Conservation (phyloP, 176 grass and related monocot genomes). For the Ensete glaucum region DNA sequence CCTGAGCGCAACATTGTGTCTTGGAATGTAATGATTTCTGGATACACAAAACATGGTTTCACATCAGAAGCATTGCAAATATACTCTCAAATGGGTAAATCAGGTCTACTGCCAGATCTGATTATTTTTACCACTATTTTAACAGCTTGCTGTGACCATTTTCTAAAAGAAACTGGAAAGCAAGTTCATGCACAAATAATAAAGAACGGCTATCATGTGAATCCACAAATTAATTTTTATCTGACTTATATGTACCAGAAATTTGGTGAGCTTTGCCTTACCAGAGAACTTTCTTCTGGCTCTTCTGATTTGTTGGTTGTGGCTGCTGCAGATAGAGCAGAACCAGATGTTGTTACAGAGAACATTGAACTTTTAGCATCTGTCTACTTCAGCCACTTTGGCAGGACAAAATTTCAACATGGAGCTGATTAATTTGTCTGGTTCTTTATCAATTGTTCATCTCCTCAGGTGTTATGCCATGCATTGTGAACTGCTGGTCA, state of each 20-base stretch:
- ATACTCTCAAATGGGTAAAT: conserved; percentile 16
- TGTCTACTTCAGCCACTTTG: conserved; percentile 1
- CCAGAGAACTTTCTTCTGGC: neutral
- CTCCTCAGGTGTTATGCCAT: neutral
- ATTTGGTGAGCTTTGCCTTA: neutral
- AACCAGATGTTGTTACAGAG: neutral
- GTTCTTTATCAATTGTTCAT: neutral
- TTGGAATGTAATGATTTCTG: conserved; percentile 26
- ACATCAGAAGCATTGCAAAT: conserved; percentile 3
- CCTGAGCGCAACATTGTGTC: conserved; percentile 24
- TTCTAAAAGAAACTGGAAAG: conserved; percentile 16
- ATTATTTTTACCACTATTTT: conserved; percentile 16
- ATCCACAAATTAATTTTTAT: neutral
- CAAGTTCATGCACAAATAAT: conserved; percentile 23
- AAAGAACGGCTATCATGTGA: conserved; percentile 16
- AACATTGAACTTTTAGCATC: conserved; percentile 12
- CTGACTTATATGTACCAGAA: conserved; percentile 20
- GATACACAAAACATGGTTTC: conserved; percentile 20
- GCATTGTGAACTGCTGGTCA: neutral
- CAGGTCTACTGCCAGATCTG: conserved; percentile 15
- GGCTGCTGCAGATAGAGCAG: neutral
- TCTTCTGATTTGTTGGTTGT: conserved; percentile 1
- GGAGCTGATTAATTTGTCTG: neutral
- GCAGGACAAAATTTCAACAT: neutral
- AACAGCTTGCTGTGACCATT: conserved; percentile 7